Evolutionary conservation across 108 stramenopile species (phyloP), one percentile per base, ranked within the genome.

Genomic region (Cylindrotheca closterium): DNA sequence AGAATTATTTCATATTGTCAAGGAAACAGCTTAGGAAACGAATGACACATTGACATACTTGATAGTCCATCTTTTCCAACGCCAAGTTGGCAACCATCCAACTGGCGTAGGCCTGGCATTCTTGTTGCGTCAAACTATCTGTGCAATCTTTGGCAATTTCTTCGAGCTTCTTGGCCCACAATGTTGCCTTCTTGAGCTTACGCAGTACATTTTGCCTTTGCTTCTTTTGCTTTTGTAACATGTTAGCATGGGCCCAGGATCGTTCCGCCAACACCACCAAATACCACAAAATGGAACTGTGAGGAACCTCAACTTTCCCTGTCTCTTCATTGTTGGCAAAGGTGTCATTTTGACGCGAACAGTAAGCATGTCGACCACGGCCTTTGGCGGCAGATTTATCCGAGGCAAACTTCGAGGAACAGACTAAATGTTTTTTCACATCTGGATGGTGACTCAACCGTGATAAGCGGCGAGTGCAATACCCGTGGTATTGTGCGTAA

Each of bases 71-170:
- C 23, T 64, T 59, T 70, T 87, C 78, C 27, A 83, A 30, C 21
- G 60, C 59, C 25, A 77, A 76, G 64, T 85, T 92, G 17, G 85
- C 91, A n/a, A 65, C 68, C 84, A 88, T 92, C 84, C 86, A 92
- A 21, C 71, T 63, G 31, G 71, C 78, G 47, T 92, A 92, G 1
- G 87, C 81, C 49, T 76, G 47, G 24, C 73, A 73, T 75, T 92
- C 91, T 58, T 66, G 55, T n/a, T 58, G 59, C 1, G 87, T 85
- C 26, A 54, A 63, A 37, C 72, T 67, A 58, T 86, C 84, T 29
- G 66, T 58, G 31, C 48, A 45, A 4, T 26, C 24, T 50, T 58
- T 65, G 0, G 74, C 67, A 28, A 56, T 58, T 42, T 76, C 66
- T 3, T 66, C 55, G 32, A 92, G 59, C 45, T 64, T 23, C 0